These are phyloP conservation scores for Candida pseudocylindracea DNA, from an alignment of 1,139 yeast species.

Conservation along the genomic window DNA sequence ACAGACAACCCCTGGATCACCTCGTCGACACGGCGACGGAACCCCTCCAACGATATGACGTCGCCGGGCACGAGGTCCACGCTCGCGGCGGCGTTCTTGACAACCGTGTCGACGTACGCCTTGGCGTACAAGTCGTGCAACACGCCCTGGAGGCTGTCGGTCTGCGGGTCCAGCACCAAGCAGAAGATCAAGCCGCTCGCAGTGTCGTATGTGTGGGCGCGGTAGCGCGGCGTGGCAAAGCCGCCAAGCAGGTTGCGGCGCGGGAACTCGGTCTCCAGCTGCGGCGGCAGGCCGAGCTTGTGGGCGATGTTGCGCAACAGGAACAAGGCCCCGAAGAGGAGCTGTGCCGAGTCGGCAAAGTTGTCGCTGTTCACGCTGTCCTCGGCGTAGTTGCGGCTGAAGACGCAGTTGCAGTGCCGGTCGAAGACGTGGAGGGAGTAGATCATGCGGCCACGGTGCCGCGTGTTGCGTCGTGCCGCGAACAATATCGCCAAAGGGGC, in stretches of 20 bases:
- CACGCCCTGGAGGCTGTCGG: constrained; percentile 35
- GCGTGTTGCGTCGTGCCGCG: no score
- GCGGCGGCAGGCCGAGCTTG: constrained; percentile 13
- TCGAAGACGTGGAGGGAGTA: constrained; percentile 80
- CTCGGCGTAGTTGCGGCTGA: constrained; percentile 34
- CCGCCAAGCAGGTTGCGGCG: constrained; percentile 31
- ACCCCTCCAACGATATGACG: no score
- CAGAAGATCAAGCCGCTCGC: constrained; percentile 62
- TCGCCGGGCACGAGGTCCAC: constrained; percentile 17
- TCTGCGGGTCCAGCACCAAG: constrained; percentile 42
- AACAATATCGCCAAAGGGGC: no score
- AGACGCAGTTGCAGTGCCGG: constrained; percentile 69
- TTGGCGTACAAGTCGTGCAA: constrained; percentile 48
- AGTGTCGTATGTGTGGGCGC: constrained; percentile 65
- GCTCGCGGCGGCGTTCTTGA: constrained; percentile 35
- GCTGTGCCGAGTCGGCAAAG: constrained; percentile 45
- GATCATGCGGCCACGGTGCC: constrained; percentile 11
- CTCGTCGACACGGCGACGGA: no score
- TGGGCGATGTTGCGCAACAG: constrained; percentile 58
- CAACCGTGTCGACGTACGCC: constrained; percentile 46
- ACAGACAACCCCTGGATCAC: no score
- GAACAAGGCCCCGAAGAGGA: constrained; percentile 71
- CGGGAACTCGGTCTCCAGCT: constrained; percentile 10
- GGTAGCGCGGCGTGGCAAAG: constrained; percentile 49
- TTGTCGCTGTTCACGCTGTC: constrained; percentile 34